Percentiles rank a stretch among this genome's conserved stretches.
phyloP scores from a whole-genome alignment of 768 basidiomycete genomes.

The Terana coerulea region DNA sequence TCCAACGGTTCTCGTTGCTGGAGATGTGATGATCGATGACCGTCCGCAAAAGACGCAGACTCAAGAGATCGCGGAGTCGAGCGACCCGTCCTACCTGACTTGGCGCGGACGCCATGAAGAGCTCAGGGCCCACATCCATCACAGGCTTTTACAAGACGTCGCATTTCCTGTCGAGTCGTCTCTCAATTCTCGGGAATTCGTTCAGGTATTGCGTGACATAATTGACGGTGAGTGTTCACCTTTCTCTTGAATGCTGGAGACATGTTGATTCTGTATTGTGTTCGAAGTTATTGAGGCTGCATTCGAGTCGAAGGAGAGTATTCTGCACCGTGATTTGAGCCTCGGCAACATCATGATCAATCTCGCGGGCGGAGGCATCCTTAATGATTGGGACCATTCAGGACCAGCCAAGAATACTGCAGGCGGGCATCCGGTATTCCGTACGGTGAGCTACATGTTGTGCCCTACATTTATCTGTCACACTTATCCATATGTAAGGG shows the following conservation, averaged over 20 bases:
- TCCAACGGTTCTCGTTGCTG: background rate
- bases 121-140: slow-evolving; percentile 2
- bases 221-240: background rate
- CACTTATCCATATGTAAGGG: slow-evolving; percentile 7
- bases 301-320: background rate
- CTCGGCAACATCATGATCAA: slow-evolving; percentile 1
- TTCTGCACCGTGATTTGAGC: slow-evolving; percentile 4
- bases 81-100: background rate
- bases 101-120: background rate
- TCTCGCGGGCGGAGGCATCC: background rate
- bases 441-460: background rate
- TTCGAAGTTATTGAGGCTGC: background rate
- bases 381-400: slow-evolving; percentile 10
- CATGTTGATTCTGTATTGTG: too few relatives aligned
- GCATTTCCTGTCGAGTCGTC: background rate
- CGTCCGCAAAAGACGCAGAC: background rate
- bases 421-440: too few relatives aligned
- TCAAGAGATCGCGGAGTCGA: background rate
- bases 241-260: background rate
- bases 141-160: slow-evolving; percentile 6
- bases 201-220: background rate
- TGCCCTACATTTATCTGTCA: background rate
- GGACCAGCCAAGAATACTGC: background rate
- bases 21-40: background rate
- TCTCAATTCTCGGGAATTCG: background rate